phyloP scores from a whole-genome alignment of 345 rosid genomes.

The Clarkia xantiana region DNA sequence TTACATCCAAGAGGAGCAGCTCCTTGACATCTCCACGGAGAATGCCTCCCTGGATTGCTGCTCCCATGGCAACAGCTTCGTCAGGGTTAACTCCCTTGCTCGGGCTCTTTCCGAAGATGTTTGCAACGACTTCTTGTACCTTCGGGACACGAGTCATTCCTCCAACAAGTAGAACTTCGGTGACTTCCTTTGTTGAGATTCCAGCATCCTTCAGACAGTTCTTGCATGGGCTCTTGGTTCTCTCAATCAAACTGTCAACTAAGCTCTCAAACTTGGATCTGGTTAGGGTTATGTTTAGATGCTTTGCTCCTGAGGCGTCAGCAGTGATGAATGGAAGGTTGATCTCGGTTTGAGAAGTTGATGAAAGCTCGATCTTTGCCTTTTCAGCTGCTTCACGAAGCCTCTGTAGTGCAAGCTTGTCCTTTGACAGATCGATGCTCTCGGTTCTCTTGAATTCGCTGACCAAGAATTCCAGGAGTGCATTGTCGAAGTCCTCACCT shows the following conservation, averaged over 20 bases:
- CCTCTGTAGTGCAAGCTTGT: constrained; percentile 77
- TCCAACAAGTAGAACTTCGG: constrained; percentile 80
- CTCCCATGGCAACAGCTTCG: constrained; percentile 87
- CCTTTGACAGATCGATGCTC: constrained; percentile 60
- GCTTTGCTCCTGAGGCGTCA: constrained; percentile 75
- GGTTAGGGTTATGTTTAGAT: constrained; percentile 66
- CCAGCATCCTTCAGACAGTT: constrained; percentile 80
- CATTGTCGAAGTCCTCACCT: constrained; percentile 87
- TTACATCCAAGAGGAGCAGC: constrained; percentile 70
- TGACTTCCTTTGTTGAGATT: constrained; percentile 48
- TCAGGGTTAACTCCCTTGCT: constrained; percentile 88
- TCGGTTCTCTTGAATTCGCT: constrained; percentile 65
- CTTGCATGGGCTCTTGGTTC: constrained; percentile 57
- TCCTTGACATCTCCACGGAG: constrained; percentile 93
- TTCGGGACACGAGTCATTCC: constrained; percentile 98
- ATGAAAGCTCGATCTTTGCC: constrained; percentile 82
- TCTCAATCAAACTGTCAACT: constrained; percentile 61
- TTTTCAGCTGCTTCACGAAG: constrained; percentile 86
- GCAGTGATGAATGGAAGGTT: constrained; percentile 82
- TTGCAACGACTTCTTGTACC: constrained; percentile 64
- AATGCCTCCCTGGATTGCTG: constrained; percentile 85
- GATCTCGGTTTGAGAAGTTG: constrained; percentile 73
- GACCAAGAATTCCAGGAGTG: constrained; percentile 60
- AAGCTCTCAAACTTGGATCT: constrained; percentile 59
- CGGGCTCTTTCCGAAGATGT: constrained; percentile 69